Evolutionary conservation across 2,329 filamentous ascomycete species (phyloP), one percentile per base, ranked within the genome.

Genomic region (Xylaria sp.): DNA sequence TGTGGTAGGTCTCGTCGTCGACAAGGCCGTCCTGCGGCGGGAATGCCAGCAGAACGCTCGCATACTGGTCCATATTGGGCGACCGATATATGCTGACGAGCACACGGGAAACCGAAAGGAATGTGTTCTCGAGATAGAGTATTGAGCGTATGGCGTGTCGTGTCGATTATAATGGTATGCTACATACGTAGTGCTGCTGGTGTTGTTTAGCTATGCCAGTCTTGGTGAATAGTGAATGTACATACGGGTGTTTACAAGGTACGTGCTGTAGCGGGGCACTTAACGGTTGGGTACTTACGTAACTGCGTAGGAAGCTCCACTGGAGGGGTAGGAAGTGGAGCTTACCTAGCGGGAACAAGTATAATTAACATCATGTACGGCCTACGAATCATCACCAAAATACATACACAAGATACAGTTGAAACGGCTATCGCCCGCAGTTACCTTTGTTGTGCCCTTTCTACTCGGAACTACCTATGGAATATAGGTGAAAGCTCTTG

Each of bases 11-110:
- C 25, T 78, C 80, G 63, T 80, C 72, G 60, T 76, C 71, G 2
- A 65, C 60, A 43, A 74, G 58, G 50, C 46, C 57, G 28, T 67
- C 63, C 60, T 74, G 72, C 12, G 80, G 78, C 65, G 82, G 80
- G 69, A 86, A 86, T 53, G 78, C 76, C 70, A 81, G 73, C 63
- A 87, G 79, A 52, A 79, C 72, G 45, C 78, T 72, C 41, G 76
- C 78, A 60, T 74, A 74, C 58, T 77, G 74, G 32, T 83, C 80
- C 81, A 83, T 83, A 69, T 39, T 69, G 72, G 46, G 20, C 39
- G 53, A 20, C 9, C 28, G 12, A 30, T 30, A 41, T 23, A 20
- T 50, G 18, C 43, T 36, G 20, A 25, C 53, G 32, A 50, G 10
- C 10, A n/a, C 36, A 23, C 28, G 52, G 52, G 9, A 4, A 32